Evolutionary conservation across 2,329 filamentous ascomycete species (phyloP), one percentile per base, ranked within the genome.

Genomic region (Lasiodiplodia gonubiensis): DNA sequence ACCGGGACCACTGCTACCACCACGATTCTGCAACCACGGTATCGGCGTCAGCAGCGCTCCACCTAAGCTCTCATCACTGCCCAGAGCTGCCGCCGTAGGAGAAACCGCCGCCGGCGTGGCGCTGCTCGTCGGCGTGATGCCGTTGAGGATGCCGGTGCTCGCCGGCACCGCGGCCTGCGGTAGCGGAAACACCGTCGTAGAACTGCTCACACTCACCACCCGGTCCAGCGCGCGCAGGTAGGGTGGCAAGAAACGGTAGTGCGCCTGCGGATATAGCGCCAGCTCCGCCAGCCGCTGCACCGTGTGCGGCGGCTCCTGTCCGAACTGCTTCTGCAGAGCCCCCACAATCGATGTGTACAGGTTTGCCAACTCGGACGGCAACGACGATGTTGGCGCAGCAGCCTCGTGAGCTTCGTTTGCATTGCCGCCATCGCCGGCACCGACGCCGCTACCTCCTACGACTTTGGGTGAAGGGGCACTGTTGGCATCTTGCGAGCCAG

Each of bases 11-110:
- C 16, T 71, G 68, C 77, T 74, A 7, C 35, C 25, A 4, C 48
- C 46, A n/a, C 46, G 39, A 67, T 79, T 73, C 37, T 57, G 51
- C 61, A 98, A 82, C 95, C 95, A 99, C 0, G 94, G 92, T 67
- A 99, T 98, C 0, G 94, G 95, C 0, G 94, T 98, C 60, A 99
- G 84, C 21, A 97, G 84, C 0, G 95, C 95, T 7, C 95, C 95
- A 25, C 94, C 94, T 1, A 98, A 83, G 14, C 90, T 91, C 77
- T 97, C 94, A 73, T 98, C 94, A 59, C 91, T 93, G 2, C 93
- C 94, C 7, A 94, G 82, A 0, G 37, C 46, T 3, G n/a, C 10
- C 27, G 23, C 27, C 1, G 63, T n/a, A 11, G 51, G 46, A 39
- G 37, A 57, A 1, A 30, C 8, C 0, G 74, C 70, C 4, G 79